phyloP scores from a whole-genome alignment of 352 stramenopile species.

The Globisporangium paddicum region DNA sequence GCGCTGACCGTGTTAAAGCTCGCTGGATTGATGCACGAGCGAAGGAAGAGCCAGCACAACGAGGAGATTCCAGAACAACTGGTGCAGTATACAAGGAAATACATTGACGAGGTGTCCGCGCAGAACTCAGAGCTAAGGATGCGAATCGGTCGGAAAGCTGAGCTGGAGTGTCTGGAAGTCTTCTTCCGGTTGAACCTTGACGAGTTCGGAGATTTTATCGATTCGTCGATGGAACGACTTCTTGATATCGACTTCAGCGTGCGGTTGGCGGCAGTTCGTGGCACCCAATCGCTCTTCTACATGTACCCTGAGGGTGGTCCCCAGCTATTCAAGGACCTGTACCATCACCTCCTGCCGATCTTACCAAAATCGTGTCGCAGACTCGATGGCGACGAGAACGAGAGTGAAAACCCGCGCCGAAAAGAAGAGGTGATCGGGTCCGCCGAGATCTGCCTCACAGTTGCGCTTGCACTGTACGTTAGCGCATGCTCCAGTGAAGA shows the following conservation, averaged over 20 bases:
- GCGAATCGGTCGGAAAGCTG: conserved; percentile 24
- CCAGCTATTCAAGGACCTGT: conserved; percentile 55
- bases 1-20: conserved; percentile 38
- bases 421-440: conserved; percentile 9
- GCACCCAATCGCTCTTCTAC: conserved; percentile 66
- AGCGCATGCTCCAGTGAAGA: conserved; percentile 58
- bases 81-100: conserved; percentile 33
- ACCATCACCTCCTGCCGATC: conserved; percentile 28
- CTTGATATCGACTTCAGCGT: conserved; percentile 55
- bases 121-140: conserved; percentile 19
- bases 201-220: conserved; percentile 49
- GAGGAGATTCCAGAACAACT: conserved; percentile 48
- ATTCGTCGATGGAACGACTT: conserved; percentile 36
- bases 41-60: conserved; percentile 39
- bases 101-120: conserved; percentile 21
- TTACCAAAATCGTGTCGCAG: conserved; percentile 4
- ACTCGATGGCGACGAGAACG: not conserved
- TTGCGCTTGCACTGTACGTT: conserved; percentile 57
- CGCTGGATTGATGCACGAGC: conserved; percentile 48
- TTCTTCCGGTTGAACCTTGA: conserved; percentile 62
- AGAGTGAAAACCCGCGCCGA: not conserved
- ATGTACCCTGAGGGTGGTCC: conserved; percentile 75
- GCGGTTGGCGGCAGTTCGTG: conserved; percentile 34
- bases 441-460: conserved; percentile 36
- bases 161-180: conserved; percentile 53